These are phyloP conservation scores for Cucumis hystrix DNA, from an alignment of 306 rosid species.

Conservation along the genomic window DNA sequence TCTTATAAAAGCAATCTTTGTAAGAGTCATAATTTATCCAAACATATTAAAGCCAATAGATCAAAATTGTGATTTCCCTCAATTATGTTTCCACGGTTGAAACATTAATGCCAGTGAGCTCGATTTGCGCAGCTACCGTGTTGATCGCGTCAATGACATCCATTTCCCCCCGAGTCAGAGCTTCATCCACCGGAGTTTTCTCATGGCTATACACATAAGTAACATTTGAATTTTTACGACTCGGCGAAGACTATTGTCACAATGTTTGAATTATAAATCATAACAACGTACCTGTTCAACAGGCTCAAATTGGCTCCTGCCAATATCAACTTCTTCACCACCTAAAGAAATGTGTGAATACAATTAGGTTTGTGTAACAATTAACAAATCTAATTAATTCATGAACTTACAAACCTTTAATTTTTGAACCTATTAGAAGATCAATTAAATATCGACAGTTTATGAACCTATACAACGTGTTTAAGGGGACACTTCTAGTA, in stretches of 20 bases:
- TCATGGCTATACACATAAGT: slow-evolving; percentile 31
- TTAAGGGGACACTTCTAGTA: too few relatives aligned
- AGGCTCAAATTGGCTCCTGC: slow-evolving; percentile 61
- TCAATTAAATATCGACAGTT: not conserved
- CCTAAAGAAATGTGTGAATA: slow-evolving; percentile 20
- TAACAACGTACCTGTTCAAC: slow-evolving; percentile 47
- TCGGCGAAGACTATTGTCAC: not conserved
- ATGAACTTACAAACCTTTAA: too few relatives aligned
- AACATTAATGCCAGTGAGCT: slow-evolving; percentile 37
- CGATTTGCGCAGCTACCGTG: slow-evolving; percentile 54
- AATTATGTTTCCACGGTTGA: slow-evolving; percentile 12
- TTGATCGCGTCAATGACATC: slow-evolving; percentile 69
- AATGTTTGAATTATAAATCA: not conserved
- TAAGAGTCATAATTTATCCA: not conserved
- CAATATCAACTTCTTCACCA: slow-evolving; percentile 73
- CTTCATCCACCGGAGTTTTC: slow-evolving; percentile 88
- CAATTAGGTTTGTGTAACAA: too few relatives aligned
- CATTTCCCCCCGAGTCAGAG: slow-evolving; percentile 47
- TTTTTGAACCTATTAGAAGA: too few relatives aligned
- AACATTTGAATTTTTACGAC: not conserved
- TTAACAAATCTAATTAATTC: too few relatives aligned
- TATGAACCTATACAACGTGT: not conserved
- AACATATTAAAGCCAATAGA: not conserved
- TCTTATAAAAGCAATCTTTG: too few relatives aligned
- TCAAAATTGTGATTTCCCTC: not conserved